These are phyloP conservation scores for Neofusicoccum sp. DNA, from an alignment of 2,329 filamentous ascomycete species.

Conservation along the genomic window DNA sequence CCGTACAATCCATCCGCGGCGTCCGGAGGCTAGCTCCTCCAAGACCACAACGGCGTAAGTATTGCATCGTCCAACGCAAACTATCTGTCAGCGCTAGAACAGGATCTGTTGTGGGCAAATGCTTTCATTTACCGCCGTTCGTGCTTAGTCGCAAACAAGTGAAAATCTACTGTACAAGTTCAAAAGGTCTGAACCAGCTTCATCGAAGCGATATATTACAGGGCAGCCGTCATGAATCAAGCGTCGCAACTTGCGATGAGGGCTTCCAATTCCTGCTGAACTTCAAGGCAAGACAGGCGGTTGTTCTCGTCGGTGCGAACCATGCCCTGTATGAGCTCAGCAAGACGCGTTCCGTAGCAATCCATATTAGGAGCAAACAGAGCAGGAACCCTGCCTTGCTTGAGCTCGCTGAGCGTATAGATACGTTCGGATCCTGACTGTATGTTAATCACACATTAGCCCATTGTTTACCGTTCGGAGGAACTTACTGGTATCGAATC, in stretches of 20 bases:
- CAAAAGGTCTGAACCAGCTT: too few species aligned
- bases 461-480: constrained; percentile 9
- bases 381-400: constrained; percentile 31
- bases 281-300: constrained; percentile 32
- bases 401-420: constrained; percentile 34
- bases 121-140: too few species aligned
- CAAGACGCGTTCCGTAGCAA: constrained; percentile 24
- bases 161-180: too few species aligned
- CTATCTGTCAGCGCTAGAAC: too few species aligned
- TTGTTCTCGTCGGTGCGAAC: constrained; percentile 29
- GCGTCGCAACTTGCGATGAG: background rate
- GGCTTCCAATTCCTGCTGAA: constrained; percentile 25
- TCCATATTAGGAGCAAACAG: constrained; percentile 28
- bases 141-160: too few species aligned
- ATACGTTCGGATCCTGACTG: constrained; percentile 37
- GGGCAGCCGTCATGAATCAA: background rate
- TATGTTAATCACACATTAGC: background rate
- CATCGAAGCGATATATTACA: background rate
- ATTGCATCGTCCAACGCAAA: too few species aligned
- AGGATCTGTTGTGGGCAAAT: too few species aligned
- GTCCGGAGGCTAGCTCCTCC: too few species aligned
- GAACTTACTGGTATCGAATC: constrained; percentile 43
- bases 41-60: too few species aligned
- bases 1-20: too few species aligned
- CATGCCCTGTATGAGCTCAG: constrained; percentile 33